These are phyloP conservation scores for Cyclocybe aegerita DNA, from an alignment of 768 basidiomycete species.

Conservation along the genomic window DNA sequence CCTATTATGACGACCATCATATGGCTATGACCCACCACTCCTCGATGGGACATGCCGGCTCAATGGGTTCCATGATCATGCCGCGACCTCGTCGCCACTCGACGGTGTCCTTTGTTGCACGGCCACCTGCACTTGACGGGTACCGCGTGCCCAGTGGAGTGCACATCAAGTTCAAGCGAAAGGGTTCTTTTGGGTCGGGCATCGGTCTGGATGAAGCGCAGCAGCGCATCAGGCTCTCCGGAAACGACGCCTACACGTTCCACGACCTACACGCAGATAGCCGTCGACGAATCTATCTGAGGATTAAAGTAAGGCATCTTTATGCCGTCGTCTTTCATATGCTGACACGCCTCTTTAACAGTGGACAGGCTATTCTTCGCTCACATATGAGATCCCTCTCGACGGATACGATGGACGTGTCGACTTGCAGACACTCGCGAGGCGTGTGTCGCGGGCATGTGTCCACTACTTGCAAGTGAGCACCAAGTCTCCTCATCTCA, in stretches of 20 bases:
- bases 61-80: conserved; percentile 30
- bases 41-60: conserved; percentile 25
- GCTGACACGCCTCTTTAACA: conserved; percentile 21
- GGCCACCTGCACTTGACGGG: conserved; percentile 37
- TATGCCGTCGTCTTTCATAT: conserved; percentile 1
- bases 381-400: conserved; percentile 75
- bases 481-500: neutral
- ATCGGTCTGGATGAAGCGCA: conserved; percentile 71
- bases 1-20: conserved; percentile 52
- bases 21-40: conserved; percentile 37
- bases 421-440: conserved; percentile 63
- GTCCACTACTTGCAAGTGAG: conserved; percentile 72
- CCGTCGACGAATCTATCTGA: conserved; percentile 58
- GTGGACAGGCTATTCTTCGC: conserved; percentile 71
- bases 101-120: conserved; percentile 45
- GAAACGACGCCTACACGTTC: conserved; percentile 59
- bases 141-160: conserved; percentile 49
- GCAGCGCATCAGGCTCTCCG: conserved; percentile 58
- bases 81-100: conserved; percentile 49
- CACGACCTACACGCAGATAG: conserved; percentile 66
- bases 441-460: conserved; percentile 69
- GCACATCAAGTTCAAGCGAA: conserved; percentile 72
- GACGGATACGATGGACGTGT: conserved; percentile 66
- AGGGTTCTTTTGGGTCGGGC: conserved; percentile 63
- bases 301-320: conserved; percentile 50